A percentile compares a stretch with the other conserved stretches of the same genome.
Conservation (phyloP, 2,329 filamentous ascomycete species). For the Anisogramma anomala region DNA sequence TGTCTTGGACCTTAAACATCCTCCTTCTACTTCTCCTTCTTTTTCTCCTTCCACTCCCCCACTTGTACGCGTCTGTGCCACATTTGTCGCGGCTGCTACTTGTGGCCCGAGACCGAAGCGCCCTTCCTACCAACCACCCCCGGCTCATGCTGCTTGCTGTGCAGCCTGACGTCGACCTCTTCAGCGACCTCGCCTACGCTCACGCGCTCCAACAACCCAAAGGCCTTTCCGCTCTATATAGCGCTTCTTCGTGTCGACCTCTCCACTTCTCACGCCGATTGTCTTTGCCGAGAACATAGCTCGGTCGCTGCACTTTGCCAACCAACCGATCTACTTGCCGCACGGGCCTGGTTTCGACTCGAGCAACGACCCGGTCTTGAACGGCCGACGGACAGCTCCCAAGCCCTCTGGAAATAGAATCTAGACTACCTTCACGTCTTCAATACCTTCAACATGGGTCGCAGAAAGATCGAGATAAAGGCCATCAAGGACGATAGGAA, state of each 20-base stretch:
- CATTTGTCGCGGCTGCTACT: too few relatives aligned
- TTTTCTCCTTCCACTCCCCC: too few relatives aligned
- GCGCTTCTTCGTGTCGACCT: constrained; percentile 10
- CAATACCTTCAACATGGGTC: constrained; percentile 58
- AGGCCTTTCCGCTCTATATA: constrained; percentile 4
- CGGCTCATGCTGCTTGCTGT: too few relatives aligned
- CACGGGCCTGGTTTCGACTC: constrained; percentile 8
- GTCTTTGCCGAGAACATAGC: not conserved
- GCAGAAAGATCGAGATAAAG: constrained; percentile 99
- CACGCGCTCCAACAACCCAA: not conserved
- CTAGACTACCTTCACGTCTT: constrained; percentile 1
- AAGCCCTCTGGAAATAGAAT: constrained; percentile 10
- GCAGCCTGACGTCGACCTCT: not conserved
- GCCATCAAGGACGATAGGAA: constrained; percentile 98
- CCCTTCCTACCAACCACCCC: too few relatives aligned
- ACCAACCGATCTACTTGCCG: constrained; percentile 1
- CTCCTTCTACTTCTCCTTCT: too few relatives aligned
- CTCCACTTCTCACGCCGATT: constrained; percentile 2
- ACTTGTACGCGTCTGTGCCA: too few relatives aligned
- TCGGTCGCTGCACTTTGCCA: not conserved
- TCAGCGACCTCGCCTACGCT: not conserved
- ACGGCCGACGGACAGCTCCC: constrained; percentile 13
- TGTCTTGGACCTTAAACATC: too few relatives aligned
- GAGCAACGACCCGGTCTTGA: constrained; percentile 9
- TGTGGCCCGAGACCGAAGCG: too few relatives aligned